These are phyloP conservation scores for Lodderomyces elongisporus DNA, from an alignment of 1,139 yeast genomes.

Conservation along the genomic window DNA sequence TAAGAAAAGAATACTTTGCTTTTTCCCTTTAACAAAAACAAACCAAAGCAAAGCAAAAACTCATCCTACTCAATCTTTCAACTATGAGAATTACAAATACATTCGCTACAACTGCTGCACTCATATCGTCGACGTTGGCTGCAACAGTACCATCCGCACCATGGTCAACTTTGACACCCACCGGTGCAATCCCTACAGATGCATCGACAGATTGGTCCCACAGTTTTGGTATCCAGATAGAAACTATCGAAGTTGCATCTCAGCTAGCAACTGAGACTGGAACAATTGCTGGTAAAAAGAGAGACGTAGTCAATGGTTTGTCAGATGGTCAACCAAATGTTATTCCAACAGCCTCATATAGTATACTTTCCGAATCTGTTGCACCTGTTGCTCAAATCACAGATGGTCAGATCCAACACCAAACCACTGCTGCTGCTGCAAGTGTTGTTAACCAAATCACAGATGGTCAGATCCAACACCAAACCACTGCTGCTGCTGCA, in stretches of 20 bases:
- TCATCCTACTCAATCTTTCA: too few relatives aligned
- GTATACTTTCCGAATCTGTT: conserved; percentile 18
- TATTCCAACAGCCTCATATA: conserved; percentile 19
- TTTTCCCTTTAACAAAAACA: too few relatives aligned
- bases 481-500: conserved; percentile 30
- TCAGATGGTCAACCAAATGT: conserved; percentile 10
- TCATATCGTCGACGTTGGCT: conserved; percentile 37
- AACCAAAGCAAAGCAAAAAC: too few relatives aligned
- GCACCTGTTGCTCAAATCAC: conserved; percentile 37
- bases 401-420: conserved; percentile 43
- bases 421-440: conserved; percentile 19
- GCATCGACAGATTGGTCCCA: conserved; percentile 57
- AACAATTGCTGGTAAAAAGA: conserved; percentile 19
- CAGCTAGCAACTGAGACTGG: conserved; percentile 17
- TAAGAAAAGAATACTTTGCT: too few relatives aligned
- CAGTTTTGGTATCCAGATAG: conserved; percentile 67
- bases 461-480: conserved; percentile 39
- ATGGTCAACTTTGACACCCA: conserved; percentile 70
- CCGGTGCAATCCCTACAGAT: conserved; percentile 45
- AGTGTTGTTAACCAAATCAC: conserved; percentile 33
- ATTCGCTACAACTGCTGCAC: conserved; percentile 17
- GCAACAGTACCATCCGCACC: conserved; percentile 68
- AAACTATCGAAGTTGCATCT: conserved; percentile 34
- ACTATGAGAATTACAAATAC: too few relatives aligned
- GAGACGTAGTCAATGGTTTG: conserved; percentile 24